Evolutionary conservation across 495 filamentous ascomycete genomes (phyloP).

Genomic region (Penicillium lividum): DNA sequence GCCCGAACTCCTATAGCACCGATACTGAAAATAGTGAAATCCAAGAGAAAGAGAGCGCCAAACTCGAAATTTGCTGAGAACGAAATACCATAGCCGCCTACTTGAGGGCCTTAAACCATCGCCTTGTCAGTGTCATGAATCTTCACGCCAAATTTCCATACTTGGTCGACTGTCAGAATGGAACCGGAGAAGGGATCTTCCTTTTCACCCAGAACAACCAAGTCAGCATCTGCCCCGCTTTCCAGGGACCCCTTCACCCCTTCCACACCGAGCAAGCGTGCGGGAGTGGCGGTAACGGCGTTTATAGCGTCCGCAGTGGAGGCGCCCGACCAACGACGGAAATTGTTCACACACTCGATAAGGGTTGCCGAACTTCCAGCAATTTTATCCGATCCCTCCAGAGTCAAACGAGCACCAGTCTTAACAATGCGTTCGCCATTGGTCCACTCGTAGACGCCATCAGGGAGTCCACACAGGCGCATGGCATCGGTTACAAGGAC

Average conservation of each 20-base stretch:
- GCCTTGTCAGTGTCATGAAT: conserved; percentile 42
- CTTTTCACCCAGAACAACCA: conserved; percentile 67
- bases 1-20: conserved; percentile 10
- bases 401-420: conserved; percentile 62
- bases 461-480: conserved; percentile 65
- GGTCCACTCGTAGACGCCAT: conserved; percentile 77
- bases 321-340: conserved; percentile 68
- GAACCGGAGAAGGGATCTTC: conserved; percentile 43
- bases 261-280: conserved; percentile 67
- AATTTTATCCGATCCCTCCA: conserved; percentile 71
- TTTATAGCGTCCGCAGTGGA: conserved; percentile 64
- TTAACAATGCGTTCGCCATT: conserved; percentile 74
- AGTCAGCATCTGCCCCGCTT: conserved; percentile 74
- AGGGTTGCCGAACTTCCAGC: conserved; percentile 71
- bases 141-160: conserved; percentile 75
- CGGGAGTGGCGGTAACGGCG: conserved; percentile 72
- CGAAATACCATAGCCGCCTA: not conserved
- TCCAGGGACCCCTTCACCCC: conserved; percentile 67
- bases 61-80: conserved; percentile 1
- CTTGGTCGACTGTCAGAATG: conserved; percentile 63
- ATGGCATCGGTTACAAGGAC: conserved; percentile 65
- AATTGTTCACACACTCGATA: conserved; percentile 80
- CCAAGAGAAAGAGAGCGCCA: not conserved
- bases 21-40: conserved; percentile 3
- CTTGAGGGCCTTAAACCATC: conserved; percentile 3